Evolutionary conservation across 352 stramenopile genomes (phyloP).

Genomic region (Globisporangium paroecandrum): DNA sequence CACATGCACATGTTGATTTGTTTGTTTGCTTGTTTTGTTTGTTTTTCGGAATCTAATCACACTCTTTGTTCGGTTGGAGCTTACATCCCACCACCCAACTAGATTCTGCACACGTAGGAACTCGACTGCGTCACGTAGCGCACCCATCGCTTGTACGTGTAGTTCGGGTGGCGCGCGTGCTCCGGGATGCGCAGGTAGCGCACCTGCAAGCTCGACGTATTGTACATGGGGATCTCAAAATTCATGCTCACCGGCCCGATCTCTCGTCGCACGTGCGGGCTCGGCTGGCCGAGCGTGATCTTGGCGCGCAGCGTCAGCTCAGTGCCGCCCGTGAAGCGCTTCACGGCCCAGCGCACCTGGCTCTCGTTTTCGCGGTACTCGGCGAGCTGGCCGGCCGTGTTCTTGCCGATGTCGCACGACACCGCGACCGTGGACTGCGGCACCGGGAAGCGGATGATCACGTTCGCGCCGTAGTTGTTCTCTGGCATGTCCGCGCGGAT

Average conservation of each 20-base stretch:
- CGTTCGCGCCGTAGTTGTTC: slow-evolving; percentile 95
- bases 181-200: slow-evolving; percentile 97
- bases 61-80: background rate
- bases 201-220: slow-evolving; percentile 97
- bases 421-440: slow-evolving; percentile 84
- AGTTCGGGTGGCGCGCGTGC: slow-evolving; percentile 92
- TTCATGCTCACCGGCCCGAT: slow-evolving; percentile 97
- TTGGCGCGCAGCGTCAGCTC: slow-evolving; percentile 95
- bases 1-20: slow-evolving; percentile 9
- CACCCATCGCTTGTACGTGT: slow-evolving; percentile 98
- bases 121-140: slow-evolving; percentile 98
- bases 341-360: slow-evolving; percentile 95
- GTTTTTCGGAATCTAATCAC: slow-evolving; percentile 4
- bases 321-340: slow-evolving; percentile 94
- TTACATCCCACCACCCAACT: slow-evolving; percentile 21
- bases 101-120: slow-evolving; percentile 97
- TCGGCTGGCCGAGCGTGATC: slow-evolving; percentile 81
- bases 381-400: slow-evolving; percentile 74
- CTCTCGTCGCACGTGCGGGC: slow-evolving; percentile 85
- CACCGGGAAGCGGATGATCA: slow-evolving; percentile 93
- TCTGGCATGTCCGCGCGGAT: slow-evolving; percentile 92
- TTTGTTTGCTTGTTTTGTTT: slow-evolving; percentile 4
- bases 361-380: slow-evolving; percentile 96
- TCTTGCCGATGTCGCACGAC: slow-evolving; percentile 80
- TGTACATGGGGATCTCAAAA: slow-evolving; percentile 99